A percentile compares a stretch with the other conserved stretches of the same genome.
phyloP scores from a whole-genome alignment of 257 asterid species.

The Solanum pimpinellifolium region DNA sequence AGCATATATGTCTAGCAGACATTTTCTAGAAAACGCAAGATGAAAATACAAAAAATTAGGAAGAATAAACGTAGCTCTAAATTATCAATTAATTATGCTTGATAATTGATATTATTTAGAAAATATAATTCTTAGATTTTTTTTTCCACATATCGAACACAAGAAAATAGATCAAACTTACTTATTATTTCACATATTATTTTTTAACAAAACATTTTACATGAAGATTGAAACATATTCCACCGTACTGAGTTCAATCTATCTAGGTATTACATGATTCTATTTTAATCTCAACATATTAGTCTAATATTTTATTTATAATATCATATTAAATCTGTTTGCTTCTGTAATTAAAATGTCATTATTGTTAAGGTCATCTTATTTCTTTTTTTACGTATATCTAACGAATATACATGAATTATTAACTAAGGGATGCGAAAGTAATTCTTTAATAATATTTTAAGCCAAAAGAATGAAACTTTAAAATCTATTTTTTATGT shows the following conservation, averaged over 20 bases:
- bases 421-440: not conserved
- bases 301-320: no score
- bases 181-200: no score
- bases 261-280: no score
- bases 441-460: not conserved
- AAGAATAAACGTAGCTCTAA: no score
- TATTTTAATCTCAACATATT: no score
- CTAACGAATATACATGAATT: not conserved
- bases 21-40: no score
- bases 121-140: no score
- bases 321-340: not conserved
- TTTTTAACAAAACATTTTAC: not conserved
- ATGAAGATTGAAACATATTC: not conserved
- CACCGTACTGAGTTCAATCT: not conserved
- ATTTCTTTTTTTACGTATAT: not conserved
- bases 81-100: no score
- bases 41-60: no score
- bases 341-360: not conserved
- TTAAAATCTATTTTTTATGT: not conserved
- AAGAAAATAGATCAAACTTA: no score
- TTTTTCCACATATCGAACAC: not conserved
- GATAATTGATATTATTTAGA: no score
- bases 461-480: not conserved
- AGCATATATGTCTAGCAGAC: no score
- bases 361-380: not conserved